Base-by-base conservation (phyloP, 495 filamentous ascomycete genomes). In the Penicillium arizonense region DNA sequence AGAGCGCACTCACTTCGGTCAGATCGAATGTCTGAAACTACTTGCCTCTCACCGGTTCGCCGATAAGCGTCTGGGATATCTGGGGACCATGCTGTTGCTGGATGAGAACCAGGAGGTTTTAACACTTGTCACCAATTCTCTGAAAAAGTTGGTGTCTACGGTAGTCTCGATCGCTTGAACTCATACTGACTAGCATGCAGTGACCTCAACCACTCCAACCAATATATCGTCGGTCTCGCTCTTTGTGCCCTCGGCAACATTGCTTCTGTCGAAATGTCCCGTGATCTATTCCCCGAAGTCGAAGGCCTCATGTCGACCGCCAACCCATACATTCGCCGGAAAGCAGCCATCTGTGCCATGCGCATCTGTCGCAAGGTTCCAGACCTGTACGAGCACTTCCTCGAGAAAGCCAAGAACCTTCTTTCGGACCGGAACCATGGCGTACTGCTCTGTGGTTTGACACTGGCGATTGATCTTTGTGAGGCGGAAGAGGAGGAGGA, bases 261-360 rank as follows among this genome's bases (percentile, higher is more conserved):
- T 58, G 94, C 95, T 46, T 96, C 91, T 8, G 77, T 96, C 61
- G 94, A 98, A 68, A 98, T 98, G 94, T 94, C 93, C n/a, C 82
- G 94, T 73, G 94, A 98, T 72, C 78, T 98, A 18, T 98, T 97
- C 72, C 78, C 88, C 57, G 91, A 98, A 78, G 87, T 98, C 58
- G 95, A 97, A 73, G 86, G 75, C 36, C 83, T 97, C 16, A 74
- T 97, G 49, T 90, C 91, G 11, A 96, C 90, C 26, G 87, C 90
- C 33, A 98, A 98, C 68, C 93, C 94, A 10, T 98, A 98, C 60
- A 96, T 97, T 63, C 85, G 93, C 44, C 84, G 94, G 44, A 98
- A 98, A 79, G 94, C 95, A 32, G 95, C 94, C 5, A 81, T 98
- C n/a, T 98, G 94, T 70, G 94, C 94, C n/a, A 98, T 98, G 95